Percentiles rank a stretch among this genome's conserved stretches.
Evolutionary conservation across 2,329 filamentous ascomycete genomes (phyloP).

Genomic region (Moelleriella libera): DNA sequence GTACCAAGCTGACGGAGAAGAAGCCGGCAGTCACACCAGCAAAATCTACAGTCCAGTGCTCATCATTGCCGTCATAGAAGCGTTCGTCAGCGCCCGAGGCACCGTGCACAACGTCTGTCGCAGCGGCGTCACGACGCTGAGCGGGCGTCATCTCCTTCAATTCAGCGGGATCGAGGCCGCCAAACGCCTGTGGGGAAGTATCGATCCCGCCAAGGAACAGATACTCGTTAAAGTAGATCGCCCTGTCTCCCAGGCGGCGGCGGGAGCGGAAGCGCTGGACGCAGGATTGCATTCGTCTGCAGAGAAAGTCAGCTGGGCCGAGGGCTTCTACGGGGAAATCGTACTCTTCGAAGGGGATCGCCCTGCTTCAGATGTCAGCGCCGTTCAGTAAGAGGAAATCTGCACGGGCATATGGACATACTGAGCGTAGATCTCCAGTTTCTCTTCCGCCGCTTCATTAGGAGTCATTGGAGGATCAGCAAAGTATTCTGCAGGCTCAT

Average conservation of each 20-base stretch:
- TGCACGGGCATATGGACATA: conserved; percentile 24
- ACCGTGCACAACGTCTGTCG: conserved; percentile 43
- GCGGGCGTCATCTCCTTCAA: conserved; percentile 36
- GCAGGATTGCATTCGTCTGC: conserved; percentile 71
- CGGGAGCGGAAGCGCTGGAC: conserved; percentile 69
- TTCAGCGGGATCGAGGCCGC: conserved; percentile 44
- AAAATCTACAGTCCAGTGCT: conserved; percentile 72
- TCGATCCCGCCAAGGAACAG: conserved; percentile 74
- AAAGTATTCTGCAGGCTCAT: conserved; percentile 43
- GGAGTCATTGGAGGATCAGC: conserved; percentile 68
- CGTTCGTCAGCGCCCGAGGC: conserved; percentile 23
- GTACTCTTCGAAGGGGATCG: conserved; percentile 41
- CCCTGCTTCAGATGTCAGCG: neutral
- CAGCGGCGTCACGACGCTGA: conserved; percentile 49
- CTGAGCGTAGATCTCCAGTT: conserved; percentile 48
- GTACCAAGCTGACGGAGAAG: conserved; percentile 47
- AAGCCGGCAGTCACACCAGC: conserved; percentile 63
- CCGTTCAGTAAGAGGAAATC: neutral
- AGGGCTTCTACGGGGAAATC: neutral
- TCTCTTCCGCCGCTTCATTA: conserved; percentile 51
- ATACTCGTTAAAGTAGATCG: conserved; percentile 62
- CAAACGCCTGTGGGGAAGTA: conserved; percentile 39
- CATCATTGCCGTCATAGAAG: conserved; percentile 36
- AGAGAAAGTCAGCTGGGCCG: neutral
- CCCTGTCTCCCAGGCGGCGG: conserved; percentile 53